Conservation (phyloP, 2,329 filamentous ascomycete genomes). For the Pezicula radicicola region DNA sequence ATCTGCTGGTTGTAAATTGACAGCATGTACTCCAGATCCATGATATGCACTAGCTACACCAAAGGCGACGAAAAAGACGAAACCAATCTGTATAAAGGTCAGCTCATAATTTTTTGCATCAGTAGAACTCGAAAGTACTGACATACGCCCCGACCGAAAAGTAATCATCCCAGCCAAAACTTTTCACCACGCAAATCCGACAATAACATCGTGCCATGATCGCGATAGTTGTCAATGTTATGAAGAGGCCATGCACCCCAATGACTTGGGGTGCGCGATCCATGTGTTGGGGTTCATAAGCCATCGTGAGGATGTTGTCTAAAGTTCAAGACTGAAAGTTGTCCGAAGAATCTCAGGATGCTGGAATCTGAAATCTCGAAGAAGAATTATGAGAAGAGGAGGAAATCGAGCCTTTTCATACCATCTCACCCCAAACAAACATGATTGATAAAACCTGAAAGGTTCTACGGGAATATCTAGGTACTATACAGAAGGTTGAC, state of each 20-base stretch:
- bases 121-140: not conserved
- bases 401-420: too few relatives aligned
- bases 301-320: too few relatives aligned
- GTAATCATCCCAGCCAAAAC: slow-evolving; percentile 10
- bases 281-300: not conserved
- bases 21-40: slow-evolving; percentile 9
- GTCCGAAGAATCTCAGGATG: too few relatives aligned
- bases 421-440: too few relatives aligned
- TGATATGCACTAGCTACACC: slow-evolving; percentile 8
- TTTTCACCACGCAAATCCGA: slow-evolving; percentile 4
- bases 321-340: too few relatives aligned
- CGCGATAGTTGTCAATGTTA: slow-evolving; percentile 24
- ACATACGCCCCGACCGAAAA: slow-evolving; percentile 6
- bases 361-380: too few relatives aligned
- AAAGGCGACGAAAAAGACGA: slow-evolving; percentile 7
- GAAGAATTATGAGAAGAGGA: too few relatives aligned
- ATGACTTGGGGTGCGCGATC: not conserved
- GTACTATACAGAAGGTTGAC: too few relatives aligned
- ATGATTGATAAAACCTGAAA: too few relatives aligned
- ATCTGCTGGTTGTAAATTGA: not conserved
- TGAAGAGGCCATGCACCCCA: slow-evolving; percentile 17
- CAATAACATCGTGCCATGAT: slow-evolving; percentile 6
- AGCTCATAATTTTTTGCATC: not conserved
- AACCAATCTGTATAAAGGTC: slow-evolving; percentile 5
- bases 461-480: too few relatives aligned